Evolutionary conservation across 345 rosid genomes (phyloP).

Genomic region (Moricandia moricandioides): DNA sequence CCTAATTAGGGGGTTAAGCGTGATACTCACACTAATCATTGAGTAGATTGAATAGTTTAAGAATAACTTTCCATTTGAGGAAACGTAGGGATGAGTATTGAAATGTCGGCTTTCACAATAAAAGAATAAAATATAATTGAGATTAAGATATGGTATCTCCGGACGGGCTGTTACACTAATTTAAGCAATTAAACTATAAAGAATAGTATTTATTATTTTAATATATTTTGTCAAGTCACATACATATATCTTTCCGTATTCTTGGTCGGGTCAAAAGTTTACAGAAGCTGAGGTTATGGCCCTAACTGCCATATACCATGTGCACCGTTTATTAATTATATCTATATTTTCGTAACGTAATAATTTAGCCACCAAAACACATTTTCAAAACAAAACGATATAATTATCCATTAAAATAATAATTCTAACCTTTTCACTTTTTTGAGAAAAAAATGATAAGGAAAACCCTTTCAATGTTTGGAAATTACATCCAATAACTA

Average conservation of each 20-base stretch:
- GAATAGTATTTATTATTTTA: slow-evolving; percentile 3
- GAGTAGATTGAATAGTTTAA: slow-evolving; percentile 23
- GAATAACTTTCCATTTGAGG: slow-evolving; percentile 34
- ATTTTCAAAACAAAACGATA: background rate
- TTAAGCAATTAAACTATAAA: background rate
- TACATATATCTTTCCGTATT: slow-evolving; percentile 34
- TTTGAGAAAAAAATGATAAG: background rate
- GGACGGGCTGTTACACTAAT: slow-evolving; percentile 30
- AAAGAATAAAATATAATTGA: slow-evolving; percentile 11
- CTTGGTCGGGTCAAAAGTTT: slow-evolving; percentile 35
- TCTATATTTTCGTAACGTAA: slow-evolving; percentile 25
- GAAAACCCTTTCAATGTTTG: background rate
- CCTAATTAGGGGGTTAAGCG: slow-evolving; percentile 16
- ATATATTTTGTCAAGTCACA: slow-evolving; percentile 32
- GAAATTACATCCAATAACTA: no score
- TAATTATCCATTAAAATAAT: background rate
- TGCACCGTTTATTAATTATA: slow-evolving; percentile 28
- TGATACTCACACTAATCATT: slow-evolving; percentile 35
- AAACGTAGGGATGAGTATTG: slow-evolving; percentile 27
- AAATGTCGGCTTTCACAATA: slow-evolving; percentile 18
- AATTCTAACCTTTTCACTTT: background rate
- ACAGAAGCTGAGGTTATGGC: slow-evolving; percentile 41
- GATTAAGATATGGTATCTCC: slow-evolving; percentile 26
- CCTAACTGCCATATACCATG: slow-evolving; percentile 40
- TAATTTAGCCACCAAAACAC: slow-evolving; percentile 8